Conservation (phyloP, 306 rosid species). For the Comarum palustre region DNA sequence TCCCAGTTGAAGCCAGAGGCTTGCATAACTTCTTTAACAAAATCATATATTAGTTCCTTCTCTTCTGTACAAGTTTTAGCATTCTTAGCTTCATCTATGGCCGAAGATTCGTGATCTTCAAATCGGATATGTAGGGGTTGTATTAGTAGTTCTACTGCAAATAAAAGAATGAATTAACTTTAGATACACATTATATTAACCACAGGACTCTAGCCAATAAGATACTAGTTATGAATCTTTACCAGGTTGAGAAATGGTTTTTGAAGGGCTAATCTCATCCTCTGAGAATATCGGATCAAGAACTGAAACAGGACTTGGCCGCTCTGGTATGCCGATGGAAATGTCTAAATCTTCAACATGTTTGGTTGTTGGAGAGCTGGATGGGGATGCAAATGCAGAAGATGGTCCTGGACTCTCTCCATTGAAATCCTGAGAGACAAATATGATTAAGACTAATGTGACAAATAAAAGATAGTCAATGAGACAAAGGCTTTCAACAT, state of each 20-base stretch:
- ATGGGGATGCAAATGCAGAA: constrained; percentile 54
- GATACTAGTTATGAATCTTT: constrained; percentile 19
- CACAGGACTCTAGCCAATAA: background rate
- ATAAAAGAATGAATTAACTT: constrained; percentile 31
- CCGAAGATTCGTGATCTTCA: constrained; percentile 54
- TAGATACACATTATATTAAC: background rate
- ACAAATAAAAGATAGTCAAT: background rate
- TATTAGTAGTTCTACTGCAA: constrained; percentile 48
- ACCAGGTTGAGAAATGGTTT: constrained; percentile 45
- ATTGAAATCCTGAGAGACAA: constrained; percentile 40
- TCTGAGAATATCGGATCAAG: constrained; percentile 63
- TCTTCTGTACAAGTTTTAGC: constrained; percentile 44
- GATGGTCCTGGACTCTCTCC: constrained; percentile 41
- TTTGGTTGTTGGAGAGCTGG: constrained; percentile 33
- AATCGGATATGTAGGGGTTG: constrained; percentile 59
- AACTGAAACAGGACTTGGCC: constrained; percentile 94
- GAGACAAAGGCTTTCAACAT: background rate
- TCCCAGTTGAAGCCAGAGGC: constrained; percentile 66
- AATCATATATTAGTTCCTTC: constrained; percentile 54
- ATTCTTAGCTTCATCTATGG: constrained; percentile 34
- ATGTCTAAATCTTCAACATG: constrained; percentile 47
- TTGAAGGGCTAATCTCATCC: constrained; percentile 53
- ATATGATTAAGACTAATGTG: constrained; percentile 5
- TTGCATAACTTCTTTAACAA: constrained; percentile 51
- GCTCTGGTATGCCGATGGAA: constrained; percentile 39